These are phyloP conservation scores for Starmerella bombi DNA, from an alignment of 805 yeast species.

Conservation along the genomic window DNA sequence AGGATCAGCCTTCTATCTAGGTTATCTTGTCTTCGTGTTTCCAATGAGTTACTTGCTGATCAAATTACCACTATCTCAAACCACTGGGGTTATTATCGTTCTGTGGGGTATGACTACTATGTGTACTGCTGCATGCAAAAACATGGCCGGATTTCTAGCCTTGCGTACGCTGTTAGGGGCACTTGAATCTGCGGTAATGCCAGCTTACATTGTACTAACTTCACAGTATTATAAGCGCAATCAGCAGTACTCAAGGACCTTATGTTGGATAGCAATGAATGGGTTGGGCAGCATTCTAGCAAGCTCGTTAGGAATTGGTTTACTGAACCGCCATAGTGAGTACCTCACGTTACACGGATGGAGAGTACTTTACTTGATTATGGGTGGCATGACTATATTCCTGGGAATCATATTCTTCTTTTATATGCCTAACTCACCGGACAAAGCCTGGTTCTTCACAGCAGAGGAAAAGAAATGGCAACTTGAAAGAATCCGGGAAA, in stretches of 20 bases:
- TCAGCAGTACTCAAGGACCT: conserved; percentile 35
- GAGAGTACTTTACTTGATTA: conserved; percentile 46
- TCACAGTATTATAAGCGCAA: conserved; percentile 42
- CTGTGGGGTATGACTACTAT: conserved; percentile 47
- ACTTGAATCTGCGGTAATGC: conserved; percentile 41
- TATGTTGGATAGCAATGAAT: conserved; percentile 33
- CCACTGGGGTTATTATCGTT: conserved; percentile 36
- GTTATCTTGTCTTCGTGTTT: conserved; percentile 45
- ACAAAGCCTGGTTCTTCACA: conserved; percentile 25
- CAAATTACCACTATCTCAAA: conserved; percentile 41
- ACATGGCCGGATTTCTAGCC: conserved; percentile 35
- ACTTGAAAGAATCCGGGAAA: conserved; percentile 40
- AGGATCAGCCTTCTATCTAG: conserved; percentile 46
- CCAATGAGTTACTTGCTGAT: conserved; percentile 38
- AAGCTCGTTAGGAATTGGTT: conserved; percentile 20
- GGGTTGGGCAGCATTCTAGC: conserved; percentile 33
- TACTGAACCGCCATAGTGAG: conserved; percentile 8
- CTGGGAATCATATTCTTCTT: conserved; percentile 36
- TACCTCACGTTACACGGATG: conserved; percentile 35
- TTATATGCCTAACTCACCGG: conserved; percentile 49
- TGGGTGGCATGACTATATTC: conserved; percentile 45
- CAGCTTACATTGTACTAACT: conserved; percentile 44
- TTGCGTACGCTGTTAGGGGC: conserved; percentile 38
- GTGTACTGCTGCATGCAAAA: conserved; percentile 34
- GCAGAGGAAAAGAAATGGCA: conserved; percentile 37